These are phyloP conservation scores for Pezicula radicicola DNA, from an alignment of 2,329 filamentous ascomycete genomes.

Conservation along the genomic window DNA sequence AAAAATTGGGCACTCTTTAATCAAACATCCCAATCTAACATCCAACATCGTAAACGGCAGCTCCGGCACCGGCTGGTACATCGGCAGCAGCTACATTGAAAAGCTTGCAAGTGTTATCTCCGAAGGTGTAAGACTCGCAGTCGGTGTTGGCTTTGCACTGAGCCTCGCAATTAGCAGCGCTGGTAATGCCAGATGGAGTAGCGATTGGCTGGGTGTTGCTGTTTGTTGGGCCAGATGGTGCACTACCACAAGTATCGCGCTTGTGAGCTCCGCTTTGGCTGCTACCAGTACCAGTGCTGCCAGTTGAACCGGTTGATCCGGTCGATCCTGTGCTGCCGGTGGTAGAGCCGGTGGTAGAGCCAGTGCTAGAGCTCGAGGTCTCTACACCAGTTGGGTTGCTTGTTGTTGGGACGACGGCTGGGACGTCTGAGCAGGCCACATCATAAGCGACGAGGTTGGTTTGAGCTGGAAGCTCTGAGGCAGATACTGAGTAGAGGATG, in stretches of 20 bases:
- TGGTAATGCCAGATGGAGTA: slow-evolving; percentile 1
- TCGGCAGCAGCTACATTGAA: slow-evolving; percentile 8
- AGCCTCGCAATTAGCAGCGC: slow-evolving; percentile 2
- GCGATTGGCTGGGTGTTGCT: slow-evolving; percentile 2
- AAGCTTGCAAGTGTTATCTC: slow-evolving; percentile 3
- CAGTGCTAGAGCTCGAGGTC: not conserved
- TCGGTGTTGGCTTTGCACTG: slow-evolving; percentile 3
- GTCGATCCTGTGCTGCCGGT: not conserved
- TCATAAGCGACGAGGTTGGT: slow-evolving; percentile 6
- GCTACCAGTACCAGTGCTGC: slow-evolving; percentile 2
- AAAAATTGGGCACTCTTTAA: no score
- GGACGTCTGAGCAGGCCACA: slow-evolving; percentile 1
- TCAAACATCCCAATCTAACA: slow-evolving; percentile 1
- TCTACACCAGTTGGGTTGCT: not conserved
- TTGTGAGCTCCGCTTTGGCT: not conserved
- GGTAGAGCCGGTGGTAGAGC: not conserved
- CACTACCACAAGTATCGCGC: slow-evolving; percentile 1
- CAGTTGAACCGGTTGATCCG: slow-evolving; percentile 1
- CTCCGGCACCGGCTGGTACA: slow-evolving; percentile 7
- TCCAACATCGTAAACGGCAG: slow-evolving; percentile 11
- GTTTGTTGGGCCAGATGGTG: slow-evolving; percentile 1
- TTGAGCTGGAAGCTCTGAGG: slow-evolving; percentile 13
- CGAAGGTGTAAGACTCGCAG: slow-evolving; percentile 5
- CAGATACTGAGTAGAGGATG: slow-evolving; percentile 18
- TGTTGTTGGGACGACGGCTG: slow-evolving; percentile 2